phyloP scores from a whole-genome alignment of 441 rosid species.

The Arabidopsis hybrid region DNA sequence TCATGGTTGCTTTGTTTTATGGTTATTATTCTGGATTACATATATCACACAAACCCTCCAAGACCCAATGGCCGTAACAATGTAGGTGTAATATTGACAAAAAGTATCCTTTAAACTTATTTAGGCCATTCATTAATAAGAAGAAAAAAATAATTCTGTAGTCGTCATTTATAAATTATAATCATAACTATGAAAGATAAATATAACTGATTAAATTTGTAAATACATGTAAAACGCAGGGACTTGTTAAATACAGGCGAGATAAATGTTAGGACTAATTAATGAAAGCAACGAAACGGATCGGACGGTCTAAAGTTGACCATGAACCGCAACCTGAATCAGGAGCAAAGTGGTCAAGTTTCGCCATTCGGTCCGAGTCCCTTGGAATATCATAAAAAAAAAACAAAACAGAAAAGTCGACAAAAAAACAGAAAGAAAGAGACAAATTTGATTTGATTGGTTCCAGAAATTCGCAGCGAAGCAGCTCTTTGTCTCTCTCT shows the following conservation, averaged over 20 bases:
- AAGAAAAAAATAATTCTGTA: too few relatives aligned
- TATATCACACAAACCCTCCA: too few relatives aligned
- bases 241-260: background rate
- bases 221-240: background rate
- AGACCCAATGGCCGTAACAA: too few relatives aligned
- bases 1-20: too few relatives aligned
- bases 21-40: too few relatives aligned
- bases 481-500: conserved; percentile 29
- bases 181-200: too few relatives aligned
- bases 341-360: conserved; percentile 25
- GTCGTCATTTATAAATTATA: too few relatives aligned
- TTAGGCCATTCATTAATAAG: too few relatives aligned
- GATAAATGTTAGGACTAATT: background rate
- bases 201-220: too few relatives aligned
- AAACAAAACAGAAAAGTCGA: background rate
- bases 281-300: conserved; percentile 9
- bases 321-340: conserved; percentile 9
- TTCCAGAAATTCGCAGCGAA: conserved; percentile 27
- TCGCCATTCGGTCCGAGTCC: conserved; percentile 25
- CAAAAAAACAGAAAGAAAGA: background rate
- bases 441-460: conserved; percentile 30
- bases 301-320: conserved; percentile 17
- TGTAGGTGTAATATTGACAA: too few relatives aligned
- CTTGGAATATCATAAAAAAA: background rate
- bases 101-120: too few relatives aligned